These are phyloP conservation scores for Durotheca rogersii DNA, from an alignment of 495 filamentous ascomycete species.

Conservation along the genomic window DNA sequence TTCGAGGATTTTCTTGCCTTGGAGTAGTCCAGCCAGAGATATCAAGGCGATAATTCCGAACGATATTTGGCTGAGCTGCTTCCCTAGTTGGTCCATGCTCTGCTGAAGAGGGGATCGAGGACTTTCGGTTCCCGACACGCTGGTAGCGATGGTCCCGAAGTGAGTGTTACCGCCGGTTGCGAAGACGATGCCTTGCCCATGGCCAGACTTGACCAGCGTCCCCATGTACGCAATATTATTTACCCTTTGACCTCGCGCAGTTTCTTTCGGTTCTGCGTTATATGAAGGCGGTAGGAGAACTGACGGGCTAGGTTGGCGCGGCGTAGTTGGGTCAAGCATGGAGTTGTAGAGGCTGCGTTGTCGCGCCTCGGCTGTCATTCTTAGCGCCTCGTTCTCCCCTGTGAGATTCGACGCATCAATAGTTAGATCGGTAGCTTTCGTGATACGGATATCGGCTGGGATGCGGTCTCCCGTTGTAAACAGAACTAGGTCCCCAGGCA, in stretches of 20 bases:
- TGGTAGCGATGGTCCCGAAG: constrained; percentile 94
- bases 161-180: constrained; percentile 89
- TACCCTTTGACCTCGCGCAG: constrained; percentile 31
- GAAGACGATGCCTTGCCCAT: constrained; percentile 94
- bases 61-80: constrained; percentile 92
- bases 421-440: constrained; percentile 77
- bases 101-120: constrained; percentile 90
- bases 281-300: constrained; percentile 30
- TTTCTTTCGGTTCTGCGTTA: constrained; percentile 31
- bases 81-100: constrained; percentile 94
- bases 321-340: constrained; percentile 19
- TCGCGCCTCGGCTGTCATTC: constrained; percentile 70
- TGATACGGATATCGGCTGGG: constrained; percentile 94
- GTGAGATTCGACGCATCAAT: constrained; percentile 98
- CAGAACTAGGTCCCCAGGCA: constrained; percentile 86
- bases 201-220: constrained; percentile 91
- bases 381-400: constrained; percentile 91
- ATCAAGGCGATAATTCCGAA: constrained; percentile 94
- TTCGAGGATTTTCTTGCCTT: constrained; percentile 85
- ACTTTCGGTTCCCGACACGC: constrained; percentile 89
- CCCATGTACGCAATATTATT: constrained; percentile 97
- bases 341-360: constrained; percentile 52
- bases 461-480: constrained; percentile 96
- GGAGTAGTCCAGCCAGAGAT: constrained; percentile 80
- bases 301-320: constrained; percentile 43